A percentile compares a stretch with the other conserved stretches of the same genome.
Evolutionary conservation across 352 stramenopile species (phyloP).

Genomic region (Phytophthora pistaciae): DNA sequence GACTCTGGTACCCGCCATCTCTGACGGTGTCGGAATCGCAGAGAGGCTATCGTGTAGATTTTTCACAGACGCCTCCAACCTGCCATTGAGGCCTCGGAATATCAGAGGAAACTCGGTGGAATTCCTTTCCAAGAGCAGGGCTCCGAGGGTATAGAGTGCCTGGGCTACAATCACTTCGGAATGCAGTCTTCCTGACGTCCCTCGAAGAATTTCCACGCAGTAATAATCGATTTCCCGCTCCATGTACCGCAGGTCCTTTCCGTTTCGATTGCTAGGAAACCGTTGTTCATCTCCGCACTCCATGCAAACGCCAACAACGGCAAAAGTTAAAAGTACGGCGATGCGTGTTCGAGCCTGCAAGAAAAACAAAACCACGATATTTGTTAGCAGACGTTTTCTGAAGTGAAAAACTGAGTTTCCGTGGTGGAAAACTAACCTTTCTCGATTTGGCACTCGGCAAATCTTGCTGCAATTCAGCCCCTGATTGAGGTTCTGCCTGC

Average conservation of each 20-base stretch:
- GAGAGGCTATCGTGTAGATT: slow-evolving; percentile 10
- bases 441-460: not conserved
- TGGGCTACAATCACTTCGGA: slow-evolving; percentile 48
- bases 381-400: not conserved
- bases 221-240: slow-evolving; percentile 82
- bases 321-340: slow-evolving; percentile 42
- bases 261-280: slow-evolving; percentile 14
- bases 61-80: slow-evolving; percentile 40
- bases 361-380: slow-evolving; percentile 1
- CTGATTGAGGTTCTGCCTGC: slow-evolving; percentile 6
- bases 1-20: slow-evolving; percentile 3
- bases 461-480: not conserved
- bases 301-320: slow-evolving; percentile 36
- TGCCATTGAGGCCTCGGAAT: slow-evolving; percentile 58
- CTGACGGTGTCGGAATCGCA: slow-evolving; percentile 1
- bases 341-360: slow-evolving; percentile 28
- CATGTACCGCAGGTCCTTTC: slow-evolving; percentile 50
- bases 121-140: slow-evolving; percentile 50
- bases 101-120: slow-evolving; percentile 60
- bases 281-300: slow-evolving; percentile 39
- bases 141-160: slow-evolving; percentile 57
- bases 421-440: slow-evolving; percentile 33
- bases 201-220: slow-evolving; percentile 70
- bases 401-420: not conserved
- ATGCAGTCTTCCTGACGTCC: slow-evolving; percentile 34